phyloP scores from a whole-genome alignment of 2,329 filamentous ascomycete genomes.

The Aspergillus thermomutatus region DNA sequence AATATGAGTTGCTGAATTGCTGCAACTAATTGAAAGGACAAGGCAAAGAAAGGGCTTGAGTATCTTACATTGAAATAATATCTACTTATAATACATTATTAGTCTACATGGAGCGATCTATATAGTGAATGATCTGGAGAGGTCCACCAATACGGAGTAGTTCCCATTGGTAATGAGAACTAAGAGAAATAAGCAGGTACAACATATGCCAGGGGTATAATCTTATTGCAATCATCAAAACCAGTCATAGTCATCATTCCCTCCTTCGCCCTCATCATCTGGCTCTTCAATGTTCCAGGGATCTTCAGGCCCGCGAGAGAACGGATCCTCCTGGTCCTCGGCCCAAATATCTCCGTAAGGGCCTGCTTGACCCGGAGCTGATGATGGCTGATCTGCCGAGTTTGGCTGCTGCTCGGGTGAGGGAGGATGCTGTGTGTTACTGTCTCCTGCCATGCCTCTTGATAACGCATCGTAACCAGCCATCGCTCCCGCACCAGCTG shows the following conservation, averaged over 20 bases:
- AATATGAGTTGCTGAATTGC: neutral
- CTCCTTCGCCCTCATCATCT: slow-evolving; percentile 17
- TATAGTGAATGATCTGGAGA: neutral
- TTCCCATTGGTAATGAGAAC: neutral
- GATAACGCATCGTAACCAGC: slow-evolving; percentile 64
- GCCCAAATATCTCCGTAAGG: slow-evolving; percentile 27
- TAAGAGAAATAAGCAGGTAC: neutral
- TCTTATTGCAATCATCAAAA: slow-evolving; percentile 15
- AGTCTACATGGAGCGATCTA: neutral
- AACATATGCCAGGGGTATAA: neutral
- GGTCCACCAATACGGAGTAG: too few relatives aligned
- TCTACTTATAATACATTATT: neutral
- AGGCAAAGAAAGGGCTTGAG: neutral
- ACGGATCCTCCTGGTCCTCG: slow-evolving; percentile 14
- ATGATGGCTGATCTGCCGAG: slow-evolving; percentile 14
- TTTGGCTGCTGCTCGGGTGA: slow-evolving; percentile 14
- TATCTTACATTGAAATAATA: neutral
- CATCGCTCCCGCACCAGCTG: slow-evolving; percentile 56
- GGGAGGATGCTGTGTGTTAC: slow-evolving; percentile 12
- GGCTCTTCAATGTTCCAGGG: slow-evolving; percentile 17
- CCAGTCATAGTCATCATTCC: slow-evolving; percentile 25
- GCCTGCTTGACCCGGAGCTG: slow-evolving; percentile 15
- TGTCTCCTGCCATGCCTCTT: slow-evolving; percentile 41
- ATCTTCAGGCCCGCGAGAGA: slow-evolving; percentile 7
- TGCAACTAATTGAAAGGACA: neutral